Conservation (phyloP, 2,329 filamentous ascomycete species). For the Zymoseptoria pseudotritici region DNA sequence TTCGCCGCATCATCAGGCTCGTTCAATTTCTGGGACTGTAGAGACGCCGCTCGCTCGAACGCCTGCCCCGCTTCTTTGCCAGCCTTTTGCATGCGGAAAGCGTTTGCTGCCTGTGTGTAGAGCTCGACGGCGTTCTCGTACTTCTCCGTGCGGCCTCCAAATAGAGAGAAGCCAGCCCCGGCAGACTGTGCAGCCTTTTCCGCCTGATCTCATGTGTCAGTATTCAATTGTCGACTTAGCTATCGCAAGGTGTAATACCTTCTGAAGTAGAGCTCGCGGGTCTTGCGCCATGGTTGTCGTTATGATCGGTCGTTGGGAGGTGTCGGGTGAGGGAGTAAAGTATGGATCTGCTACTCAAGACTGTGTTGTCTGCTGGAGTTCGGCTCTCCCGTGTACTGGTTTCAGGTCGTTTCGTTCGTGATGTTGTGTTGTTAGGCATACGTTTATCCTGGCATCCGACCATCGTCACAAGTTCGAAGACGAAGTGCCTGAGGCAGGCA, state of each 20-base stretch:
- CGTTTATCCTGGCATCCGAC: background rate
- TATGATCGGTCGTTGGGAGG: background rate
- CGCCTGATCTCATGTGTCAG: conserved; percentile 52
- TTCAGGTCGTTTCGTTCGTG: background rate
- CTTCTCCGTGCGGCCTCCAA: conserved; percentile 80
- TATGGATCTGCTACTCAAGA: background rate
- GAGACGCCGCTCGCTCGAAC: conserved; percentile 74
- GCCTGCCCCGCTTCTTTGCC: conserved; percentile 79
- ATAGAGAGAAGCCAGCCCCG: conserved; percentile 76
- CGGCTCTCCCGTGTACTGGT: background rate
- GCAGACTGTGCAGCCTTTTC: conserved; percentile 74
- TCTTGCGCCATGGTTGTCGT: conserved; percentile 59
- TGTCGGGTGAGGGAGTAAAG: background rate
- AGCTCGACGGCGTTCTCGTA: conserved; percentile 82
- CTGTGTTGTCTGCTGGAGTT: background rate
- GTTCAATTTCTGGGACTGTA: conserved; percentile 74
- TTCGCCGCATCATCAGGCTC: conserved; percentile 91
- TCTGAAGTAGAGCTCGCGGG: conserved; percentile 69
- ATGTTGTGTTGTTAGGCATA: background rate
- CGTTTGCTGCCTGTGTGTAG: conserved; percentile 83
- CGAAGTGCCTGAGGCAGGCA: background rate
- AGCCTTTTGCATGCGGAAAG: conserved; percentile 79
- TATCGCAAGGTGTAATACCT: conserved; percentile 45
- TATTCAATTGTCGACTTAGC: background rate
- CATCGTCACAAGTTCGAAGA: background rate